Evolutionary conservation across 2,329 filamentous ascomycete species (phyloP), one percentile per base, ranked within the genome.

Genomic region (Laburnicola sp.): DNA sequence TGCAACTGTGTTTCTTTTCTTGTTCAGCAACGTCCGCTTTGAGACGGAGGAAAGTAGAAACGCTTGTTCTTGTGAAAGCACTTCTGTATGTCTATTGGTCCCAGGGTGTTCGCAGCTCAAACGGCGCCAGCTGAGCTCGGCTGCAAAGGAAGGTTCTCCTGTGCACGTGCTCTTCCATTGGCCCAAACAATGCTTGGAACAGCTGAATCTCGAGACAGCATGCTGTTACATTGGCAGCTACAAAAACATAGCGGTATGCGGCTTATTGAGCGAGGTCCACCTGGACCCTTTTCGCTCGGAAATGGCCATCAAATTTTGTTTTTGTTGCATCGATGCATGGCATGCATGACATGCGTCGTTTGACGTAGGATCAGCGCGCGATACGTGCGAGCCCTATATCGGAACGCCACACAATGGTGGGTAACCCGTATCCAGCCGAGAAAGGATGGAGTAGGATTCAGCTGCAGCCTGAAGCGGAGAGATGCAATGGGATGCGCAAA

Each of bases 341-440:
- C 38, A 58, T 67, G 66, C 66, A 63, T 65, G 64, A 63, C 64
- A 66, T 68, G 48, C 51, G 60, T 64, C 56, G 58, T 52, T 42
- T 45, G 51, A 48, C 42, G 45, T 54, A 52, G 48, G 64, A 58
- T 50, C 62, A 60, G 50, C 34, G 21, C 35, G 47, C 42, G 60
- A 55, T 56, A 60, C 57, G 62, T 64, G 64, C 63, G 56, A 55
- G 50, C 31, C 48, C 57, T 62, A 62, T 61, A 59, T 58, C 58
- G 53, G 56, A 47, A 40, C 16, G 30, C 30, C 37, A 36, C 27
- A 48, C 31, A 37, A 28, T 21, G 22, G 23, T 34, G 43, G 43
- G 43, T 28, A 28, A 26, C 8, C 28, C 40, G 40, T 25, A 25
- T 34, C 25, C 34, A 45, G 36, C 10, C 36, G 31, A 39, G 28